A percentile compares a stretch with the other conserved stretches of the same genome.
phyloP scores from a whole-genome alignment of 2,329 filamentous ascomycete species.

The Myrmaecium sp. region DNA sequence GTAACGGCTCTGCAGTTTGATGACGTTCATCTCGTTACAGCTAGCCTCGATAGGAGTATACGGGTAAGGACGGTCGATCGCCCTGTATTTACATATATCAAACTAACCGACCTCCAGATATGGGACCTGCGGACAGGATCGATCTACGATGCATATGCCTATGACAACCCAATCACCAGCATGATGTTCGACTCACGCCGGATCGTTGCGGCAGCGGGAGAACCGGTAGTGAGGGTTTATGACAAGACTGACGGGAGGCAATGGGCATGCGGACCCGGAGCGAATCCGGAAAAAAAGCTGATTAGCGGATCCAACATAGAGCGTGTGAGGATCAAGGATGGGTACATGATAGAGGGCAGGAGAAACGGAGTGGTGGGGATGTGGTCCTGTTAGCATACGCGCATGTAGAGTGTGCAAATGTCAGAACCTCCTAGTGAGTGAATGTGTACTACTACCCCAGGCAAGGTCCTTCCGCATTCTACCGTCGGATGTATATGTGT shows the following conservation, averaged over 20 bases:
- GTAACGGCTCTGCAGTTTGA: constrained; percentile 94
- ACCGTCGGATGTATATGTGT: too few species aligned
- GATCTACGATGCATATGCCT: constrained; percentile 90
- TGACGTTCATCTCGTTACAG: constrained; percentile 85
- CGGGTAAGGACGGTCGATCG: constrained; percentile 68
- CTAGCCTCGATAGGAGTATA: constrained; percentile 81
- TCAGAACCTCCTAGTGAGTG: too few species aligned
- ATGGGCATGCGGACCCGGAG: constrained; percentile 88
- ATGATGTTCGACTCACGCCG: constrained; percentile 94
- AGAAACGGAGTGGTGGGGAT: constrained; percentile 77
- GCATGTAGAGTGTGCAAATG: neutral
- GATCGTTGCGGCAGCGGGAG: constrained; percentile 79
- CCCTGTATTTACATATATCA: too few species aligned
- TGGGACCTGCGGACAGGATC: constrained; percentile 96
- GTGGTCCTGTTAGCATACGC: constrained; percentile 37
- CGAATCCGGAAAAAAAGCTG: constrained; percentile 46
- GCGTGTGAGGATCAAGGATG: constrained; percentile 77
- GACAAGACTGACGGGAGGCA: constrained; percentile 92
- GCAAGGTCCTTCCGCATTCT: neutral
- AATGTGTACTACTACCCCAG: too few species aligned
- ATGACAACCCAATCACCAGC: constrained; percentile 76
- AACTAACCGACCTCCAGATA: constrained; percentile 44
- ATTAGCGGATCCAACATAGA: constrained; percentile 46
- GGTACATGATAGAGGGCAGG: constrained; percentile 82
- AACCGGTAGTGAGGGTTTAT: constrained; percentile 93